Percentiles rank a stretch among this genome's conserved stretches.
These are phyloP conservation scores for Tuber magnatum DNA, from an alignment of 495 filamentous ascomycete genomes.

Conservation along the genomic window DNA sequence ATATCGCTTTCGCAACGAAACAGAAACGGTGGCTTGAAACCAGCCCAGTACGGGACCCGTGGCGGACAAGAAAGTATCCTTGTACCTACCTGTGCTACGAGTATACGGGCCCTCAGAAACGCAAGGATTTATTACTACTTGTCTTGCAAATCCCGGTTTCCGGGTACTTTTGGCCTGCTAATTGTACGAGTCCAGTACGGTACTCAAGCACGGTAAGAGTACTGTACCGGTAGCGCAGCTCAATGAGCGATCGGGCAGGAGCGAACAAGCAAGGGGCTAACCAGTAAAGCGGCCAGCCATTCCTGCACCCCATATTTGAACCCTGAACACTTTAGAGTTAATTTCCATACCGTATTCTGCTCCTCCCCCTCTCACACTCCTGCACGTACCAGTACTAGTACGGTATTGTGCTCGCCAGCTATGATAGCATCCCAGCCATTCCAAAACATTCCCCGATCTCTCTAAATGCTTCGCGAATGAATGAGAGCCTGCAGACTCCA, in stretches of 20 bases:
- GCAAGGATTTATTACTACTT: too few relatives aligned
- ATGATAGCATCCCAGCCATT: too few relatives aligned
- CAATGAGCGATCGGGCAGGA: background rate
- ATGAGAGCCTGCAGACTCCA: too few relatives aligned
- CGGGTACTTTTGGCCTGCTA: too few relatives aligned
- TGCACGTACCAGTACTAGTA: too few relatives aligned
- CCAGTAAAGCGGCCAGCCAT: background rate
- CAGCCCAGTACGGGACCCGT: too few relatives aligned
- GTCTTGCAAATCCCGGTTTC: too few relatives aligned
- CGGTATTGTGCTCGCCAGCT: background rate
- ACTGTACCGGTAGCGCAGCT: background rate
- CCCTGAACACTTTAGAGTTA: background rate
- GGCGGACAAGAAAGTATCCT: too few relatives aligned
- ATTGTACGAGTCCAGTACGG: too few relatives aligned
- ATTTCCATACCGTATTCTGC: background rate
- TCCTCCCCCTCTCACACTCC: background rate
- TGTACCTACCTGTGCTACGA: too few relatives aligned
- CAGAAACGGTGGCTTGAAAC: background rate
- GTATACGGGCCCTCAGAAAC: too few relatives aligned
- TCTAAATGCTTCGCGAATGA: background rate
- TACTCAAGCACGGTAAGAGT: background rate
- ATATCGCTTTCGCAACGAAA: background rate
- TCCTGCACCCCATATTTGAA: background rate
- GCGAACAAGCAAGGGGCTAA: background rate
- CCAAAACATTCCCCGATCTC: background rate